phyloP scores from a whole-genome alignment of 345 rosid genomes.

The Ceriops zippeliana region DNA sequence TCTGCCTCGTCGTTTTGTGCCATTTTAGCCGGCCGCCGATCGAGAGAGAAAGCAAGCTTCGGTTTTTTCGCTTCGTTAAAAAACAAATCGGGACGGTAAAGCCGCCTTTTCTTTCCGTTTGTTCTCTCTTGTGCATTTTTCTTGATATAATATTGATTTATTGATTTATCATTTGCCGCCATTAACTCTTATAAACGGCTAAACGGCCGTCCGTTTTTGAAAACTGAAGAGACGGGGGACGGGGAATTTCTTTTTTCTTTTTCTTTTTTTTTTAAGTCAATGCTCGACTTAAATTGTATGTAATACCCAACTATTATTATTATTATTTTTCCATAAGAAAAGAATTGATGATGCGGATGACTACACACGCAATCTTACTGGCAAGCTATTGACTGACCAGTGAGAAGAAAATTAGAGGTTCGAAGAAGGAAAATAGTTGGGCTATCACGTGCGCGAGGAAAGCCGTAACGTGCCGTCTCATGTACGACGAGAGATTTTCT shows the following conservation, averaged over 20 bases:
- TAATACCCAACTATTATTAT: too few species aligned
- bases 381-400: too few species aligned
- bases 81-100: not conserved
- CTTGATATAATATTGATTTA: not conserved
- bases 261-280: too few species aligned
- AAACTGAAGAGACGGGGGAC: not conserved
- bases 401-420: not conserved
- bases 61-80: slow-evolving; percentile 7
- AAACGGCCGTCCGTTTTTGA: not conserved
- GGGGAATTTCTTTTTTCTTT: too few species aligned
- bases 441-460: not conserved
- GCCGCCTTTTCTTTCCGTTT: not conserved
- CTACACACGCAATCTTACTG: too few species aligned
- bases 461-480: too few species aligned
- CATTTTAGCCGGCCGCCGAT: slow-evolving; percentile 6
- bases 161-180: slow-evolving; percentile 1
- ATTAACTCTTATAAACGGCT: not conserved
- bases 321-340: too few species aligned
- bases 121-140: not conserved
- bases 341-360: too few species aligned
- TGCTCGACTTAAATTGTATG: too few species aligned
- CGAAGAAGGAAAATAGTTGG: not conserved
- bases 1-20: slow-evolving; percentile 25
- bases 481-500: too few species aligned
- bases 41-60: not conserved